Base-by-base conservation (phyloP, 805 yeast species). In the Myxozyma melibiosi region DNA sequence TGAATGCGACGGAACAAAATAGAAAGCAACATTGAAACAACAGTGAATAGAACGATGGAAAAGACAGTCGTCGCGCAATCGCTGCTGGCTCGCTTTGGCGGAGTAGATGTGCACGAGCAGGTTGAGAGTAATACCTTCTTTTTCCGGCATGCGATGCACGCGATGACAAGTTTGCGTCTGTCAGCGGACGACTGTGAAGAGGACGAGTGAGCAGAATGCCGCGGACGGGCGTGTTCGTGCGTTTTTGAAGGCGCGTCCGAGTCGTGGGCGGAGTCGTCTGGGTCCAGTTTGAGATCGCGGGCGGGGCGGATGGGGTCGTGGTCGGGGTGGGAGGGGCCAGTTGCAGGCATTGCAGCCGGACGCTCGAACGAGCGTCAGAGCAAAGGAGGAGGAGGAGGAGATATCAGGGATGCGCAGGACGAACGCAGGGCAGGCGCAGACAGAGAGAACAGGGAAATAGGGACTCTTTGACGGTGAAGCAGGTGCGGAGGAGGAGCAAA, bases 81-180 rank as follows among this genome's bases (percentile, higher is more conserved):
- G 38, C n/a, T 5, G n/a, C 2, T 11, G 34, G 14, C 14, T 9
- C 42, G 4, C 27, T 38, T 2, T 18, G 27, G 42, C 27, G 14
- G 13, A n/a, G 24, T n/a, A 20, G 11, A 38, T 20, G 13, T 11
- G 42, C 42, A 22, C 44, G 28, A 25, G 37, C n/a, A 16, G 25
- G 25, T 6, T 20, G 37, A n/a, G 43, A 31, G 39, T 16, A 16
- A 55, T 18, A 62, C 67, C 65, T 71, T 71, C 60, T 72, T 72
- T 48, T 68, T 68, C n/a, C 74, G 58, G 50, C 74, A 71, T 18
- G 69, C 70, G 35, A 61, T 60, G 53, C 74, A 71, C 6, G 74
- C 74, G 18, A 68, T 73, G 27, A 69, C 73, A 25, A 68, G 64
- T 47, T 69, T 68, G 41, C 67, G 70, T 45, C 45, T 58, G 52